Base-by-base conservation (phyloP, 176 grass and related monocot species). In the Carex cristatella region DNA sequence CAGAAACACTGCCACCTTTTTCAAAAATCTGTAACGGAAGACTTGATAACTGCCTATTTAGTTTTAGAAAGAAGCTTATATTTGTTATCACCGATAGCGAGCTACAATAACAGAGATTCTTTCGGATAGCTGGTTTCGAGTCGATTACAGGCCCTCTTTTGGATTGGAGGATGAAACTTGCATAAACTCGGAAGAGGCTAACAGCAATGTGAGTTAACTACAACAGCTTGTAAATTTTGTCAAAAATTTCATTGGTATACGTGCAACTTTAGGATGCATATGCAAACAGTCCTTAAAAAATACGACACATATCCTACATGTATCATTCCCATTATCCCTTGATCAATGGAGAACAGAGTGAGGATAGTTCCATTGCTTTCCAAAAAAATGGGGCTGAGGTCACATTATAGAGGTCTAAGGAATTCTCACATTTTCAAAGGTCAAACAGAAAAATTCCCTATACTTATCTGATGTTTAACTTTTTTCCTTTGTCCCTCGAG, bases 81-180 rank as follows among this genome's bases (percentile, higher is more conserved):
- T 83, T 63, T n/a, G 27, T 76, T 84, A 79, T 58, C 53, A 82
- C 23, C 6, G 65, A 7, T 44, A 97, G 91, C 75, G 91, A 87
- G 89, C 89, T 48, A 92, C 90, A 40, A 65, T 90, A 84, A 73
- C 71, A 7, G 84, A 94, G 77, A 94, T 97, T 69, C 81, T 94
- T 12, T n/a, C 88, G 5, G 57, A 97, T 37, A 84, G 85, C 46
- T 97, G 94, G 94, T 84, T 94, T 84, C 84, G 32, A 79, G 78
- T 65, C 23, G 84, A 90, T 27, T 90, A 84, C 46, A 84, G 81
- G 66, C 88, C 88, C 53, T 85, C 70, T 28, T 15, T 67, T 11
- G 85, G 82, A 64, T 33, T 67, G 18, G 88, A 90, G 16, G 69
- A 63, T 69, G 84, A 79, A 58, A 62, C 75, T 33, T 77, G 76